Evolutionary conservation across 2,329 filamentous ascomycete species (phyloP), one percentile per base, ranked within the genome.

Genomic region (Raffaelea deltoideospora): DNA sequence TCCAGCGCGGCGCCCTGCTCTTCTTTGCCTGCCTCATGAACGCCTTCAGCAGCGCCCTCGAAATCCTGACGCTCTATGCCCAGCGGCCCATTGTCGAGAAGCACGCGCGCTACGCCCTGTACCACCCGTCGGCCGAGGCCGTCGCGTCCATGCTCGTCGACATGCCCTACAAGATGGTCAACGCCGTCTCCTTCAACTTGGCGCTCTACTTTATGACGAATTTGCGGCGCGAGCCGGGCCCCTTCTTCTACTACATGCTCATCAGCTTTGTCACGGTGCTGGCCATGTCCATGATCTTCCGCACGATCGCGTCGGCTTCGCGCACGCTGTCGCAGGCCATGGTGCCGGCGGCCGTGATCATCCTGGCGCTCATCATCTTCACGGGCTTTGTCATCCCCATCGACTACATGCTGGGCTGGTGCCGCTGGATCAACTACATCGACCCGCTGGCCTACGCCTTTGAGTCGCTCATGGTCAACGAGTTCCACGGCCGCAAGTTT

Each of bases 71-170:
- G 0, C 67, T 94, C 5, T 95, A 90, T 52, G 73, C 82, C 3
- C 86, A 94, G 69, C 79, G 87, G 27, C 80, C 82, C 2, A 93
- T 94, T 48, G 84, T 95, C 41, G 85, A 94, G 53, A 94, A 94
- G 54, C 87, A 95, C 48, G 62, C 69, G 38, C 75, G 80, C 40
- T 94, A 93, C 53, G 85, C 86, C 15, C 67, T 94, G 15, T 93
- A 94, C 49, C 87, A 93, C 50, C 85, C 87, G 0, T 86, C 80
- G 10, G 80, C 85, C 14, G 86, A 95, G 64, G 83, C 85, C n/a
- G 67, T 84, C 41, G 75, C 82, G 0, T 90, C 82, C 10, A 90
- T 93, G 79, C 57, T 94, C 22, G 79, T 73, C 43, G 87, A 95
- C 48, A 59, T 93, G 58, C 87, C 87, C 0, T 84, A 84, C 57